Evolutionary conservation across 148 eudicot species (phyloP).

Genomic region (Arbutus unedo): DNA sequence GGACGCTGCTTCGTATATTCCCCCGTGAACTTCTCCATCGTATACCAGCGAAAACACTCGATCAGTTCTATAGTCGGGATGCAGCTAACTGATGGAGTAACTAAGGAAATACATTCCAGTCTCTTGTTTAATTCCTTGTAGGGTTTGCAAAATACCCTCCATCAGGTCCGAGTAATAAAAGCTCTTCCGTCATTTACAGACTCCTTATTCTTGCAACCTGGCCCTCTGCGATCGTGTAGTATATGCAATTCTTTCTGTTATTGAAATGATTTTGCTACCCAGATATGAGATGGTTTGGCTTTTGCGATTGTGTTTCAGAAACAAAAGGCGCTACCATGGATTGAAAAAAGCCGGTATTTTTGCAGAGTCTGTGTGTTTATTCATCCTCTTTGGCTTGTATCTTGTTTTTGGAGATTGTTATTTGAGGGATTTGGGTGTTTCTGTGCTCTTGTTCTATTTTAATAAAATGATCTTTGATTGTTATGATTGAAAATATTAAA

Average conservation of each 20-base stretch:
- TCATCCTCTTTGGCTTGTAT: background rate
- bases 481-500: background rate
- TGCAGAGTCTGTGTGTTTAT: background rate
- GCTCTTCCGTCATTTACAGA: background rate
- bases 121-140: background rate
- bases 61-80: conserved; percentile 84
- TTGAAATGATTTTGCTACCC: conserved; percentile 7
- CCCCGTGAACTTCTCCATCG: conserved; percentile 99
- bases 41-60: conserved; percentile 99
- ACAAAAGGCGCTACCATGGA: background rate
- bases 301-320: conserved; percentile 6
- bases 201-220: conserved; percentile 17
- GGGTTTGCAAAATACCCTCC: conserved; percentile 10
- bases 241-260: background rate
- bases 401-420: conserved; percentile 2
- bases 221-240: conserved; percentile 19
- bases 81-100: conserved; percentile 51
- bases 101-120: background rate
- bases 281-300: conserved; percentile 9
- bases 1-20: conserved; percentile 94
- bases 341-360: background rate
- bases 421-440: background rate
- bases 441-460: background rate
- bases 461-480: background rate
- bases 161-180: conserved; percentile 26